Evolutionary conservation across 495 filamentous ascomycete genomes (phyloP).

Genomic region (Aspergillus kassunensis): DNA sequence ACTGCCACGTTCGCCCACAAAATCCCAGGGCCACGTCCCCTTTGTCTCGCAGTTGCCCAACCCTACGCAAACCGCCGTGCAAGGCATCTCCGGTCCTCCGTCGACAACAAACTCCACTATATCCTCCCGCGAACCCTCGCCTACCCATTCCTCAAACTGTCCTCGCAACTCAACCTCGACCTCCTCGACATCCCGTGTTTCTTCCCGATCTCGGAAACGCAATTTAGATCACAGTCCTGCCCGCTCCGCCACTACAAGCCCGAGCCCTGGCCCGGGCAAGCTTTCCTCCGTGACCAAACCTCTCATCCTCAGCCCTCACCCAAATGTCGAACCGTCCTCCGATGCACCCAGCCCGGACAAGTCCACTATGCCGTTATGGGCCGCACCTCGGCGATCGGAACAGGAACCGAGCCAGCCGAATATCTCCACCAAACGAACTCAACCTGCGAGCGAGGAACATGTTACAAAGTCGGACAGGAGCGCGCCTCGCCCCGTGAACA

Average conservation of each 20-base stretch:
- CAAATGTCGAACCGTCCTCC: conserved; percentile 50
- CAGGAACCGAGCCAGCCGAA: conserved; percentile 36
- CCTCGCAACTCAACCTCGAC: conserved; percentile 30
- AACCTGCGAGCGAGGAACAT: conserved; percentile 28
- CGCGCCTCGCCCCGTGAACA: conserved; percentile 40
- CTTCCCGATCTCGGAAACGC: conserved; percentile 63
- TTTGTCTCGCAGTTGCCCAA: conserved; percentile 37
- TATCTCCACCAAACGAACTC: conserved; percentile 41
- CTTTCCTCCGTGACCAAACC: conserved; percentile 60
- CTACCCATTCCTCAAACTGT: conserved; percentile 36
- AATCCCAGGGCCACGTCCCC: conserved; percentile 26
- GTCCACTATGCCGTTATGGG: conserved; percentile 58
- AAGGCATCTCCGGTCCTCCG: conserved; percentile 29
- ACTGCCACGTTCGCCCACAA: conserved; percentile 27
- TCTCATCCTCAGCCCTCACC: conserved; percentile 45
- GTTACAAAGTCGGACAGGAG: conserved; percentile 32
- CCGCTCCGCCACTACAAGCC: conserved; percentile 47
- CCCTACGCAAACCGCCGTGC: conserved; percentile 30
- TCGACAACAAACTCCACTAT: conserved; percentile 42
- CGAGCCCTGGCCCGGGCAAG: conserved; percentile 33
- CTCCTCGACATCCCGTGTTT: conserved; percentile 25
- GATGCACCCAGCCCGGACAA: conserved; percentile 62
- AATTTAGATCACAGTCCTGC: conserved; percentile 65
- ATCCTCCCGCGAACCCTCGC: conserved; percentile 50
- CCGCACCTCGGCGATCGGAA: conserved; percentile 43